Conservation (phyloP, 1,284 basidiomycete genomes). For the Sporisorium iseilematis-ciliati region DNA sequence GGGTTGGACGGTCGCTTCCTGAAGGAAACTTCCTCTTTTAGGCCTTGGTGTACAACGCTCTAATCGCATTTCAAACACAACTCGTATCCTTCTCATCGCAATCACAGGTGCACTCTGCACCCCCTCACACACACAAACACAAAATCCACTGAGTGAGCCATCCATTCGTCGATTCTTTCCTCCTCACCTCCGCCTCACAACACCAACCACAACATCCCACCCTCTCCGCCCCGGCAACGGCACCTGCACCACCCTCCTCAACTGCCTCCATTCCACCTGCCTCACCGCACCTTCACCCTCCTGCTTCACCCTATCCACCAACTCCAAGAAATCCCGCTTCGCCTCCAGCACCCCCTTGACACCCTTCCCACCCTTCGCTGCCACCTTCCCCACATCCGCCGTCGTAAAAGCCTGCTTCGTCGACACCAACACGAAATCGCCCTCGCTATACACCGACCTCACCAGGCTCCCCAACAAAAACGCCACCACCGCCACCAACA, state of each 20-base stretch:
- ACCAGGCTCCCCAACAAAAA: conserved; percentile 91
- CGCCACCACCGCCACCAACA: conserved; percentile 85
- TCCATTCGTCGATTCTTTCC: too few species aligned
- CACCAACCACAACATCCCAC: conserved; percentile 50
- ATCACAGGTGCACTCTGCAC: too few species aligned
- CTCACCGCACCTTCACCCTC: conserved; percentile 19
- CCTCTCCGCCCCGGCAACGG: conserved; percentile 18
- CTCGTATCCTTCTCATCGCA: too few species aligned
- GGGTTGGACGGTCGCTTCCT: not conserved
- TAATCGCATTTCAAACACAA: too few species aligned
- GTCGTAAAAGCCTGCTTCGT: conserved; percentile 14
- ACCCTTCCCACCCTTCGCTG: not conserved
- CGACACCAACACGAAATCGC: conserved; percentile 80
- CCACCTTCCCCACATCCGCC: not conserved
- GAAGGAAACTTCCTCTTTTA: too few species aligned
- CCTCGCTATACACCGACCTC: conserved; percentile 84
- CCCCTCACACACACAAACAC: too few species aligned
- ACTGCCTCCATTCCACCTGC: conserved; percentile 52
- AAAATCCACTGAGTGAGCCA: too few species aligned
- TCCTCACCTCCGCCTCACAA: conserved; percentile 20
- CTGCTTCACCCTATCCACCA: conserved; percentile 18
- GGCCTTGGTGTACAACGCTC: too few species aligned
- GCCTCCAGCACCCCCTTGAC: too few species aligned
- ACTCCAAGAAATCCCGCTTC: conserved; percentile 15
- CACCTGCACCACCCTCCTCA: conserved; percentile 39